Percentiles rank a stretch among this genome's conserved stretches.
phyloP scores from a whole-genome alignment of 257 asterid genomes.

The Anisodus tanguticus region DNA sequence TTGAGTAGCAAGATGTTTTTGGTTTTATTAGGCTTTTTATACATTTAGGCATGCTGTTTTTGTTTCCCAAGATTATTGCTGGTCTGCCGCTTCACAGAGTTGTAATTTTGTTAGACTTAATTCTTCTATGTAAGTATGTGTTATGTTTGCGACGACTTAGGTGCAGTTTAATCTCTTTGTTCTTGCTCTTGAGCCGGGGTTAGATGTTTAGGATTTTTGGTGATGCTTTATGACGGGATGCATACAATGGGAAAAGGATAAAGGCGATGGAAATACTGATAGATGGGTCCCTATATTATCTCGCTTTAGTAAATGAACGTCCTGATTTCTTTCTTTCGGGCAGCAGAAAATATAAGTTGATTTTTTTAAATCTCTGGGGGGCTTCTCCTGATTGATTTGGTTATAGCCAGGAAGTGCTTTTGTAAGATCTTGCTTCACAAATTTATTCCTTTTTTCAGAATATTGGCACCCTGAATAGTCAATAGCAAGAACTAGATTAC shows the following conservation, averaged over 20 bases:
- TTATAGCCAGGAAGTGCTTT: neutral
- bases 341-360: neutral
- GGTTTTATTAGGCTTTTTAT: neutral
- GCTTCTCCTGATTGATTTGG: neutral
- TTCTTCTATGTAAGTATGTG: neutral
- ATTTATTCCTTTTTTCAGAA: slow-evolving; percentile 13
- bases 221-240: slow-evolving; percentile 11
- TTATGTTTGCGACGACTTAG: neutral
- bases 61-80: neutral
- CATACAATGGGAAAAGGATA: neutral
- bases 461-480: neutral
- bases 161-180: neutral
- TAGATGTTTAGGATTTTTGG: neutral
- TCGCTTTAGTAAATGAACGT: neutral
- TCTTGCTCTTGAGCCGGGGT: slow-evolving; percentile 8
- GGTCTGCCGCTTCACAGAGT: slow-evolving; percentile 12
- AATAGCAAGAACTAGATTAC: neutral
- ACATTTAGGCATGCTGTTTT: neutral
- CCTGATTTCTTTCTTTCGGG: slow-evolving; percentile 9
- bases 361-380: neutral
- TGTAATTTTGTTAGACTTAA: neutral
- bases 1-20: slow-evolving; percentile 16
- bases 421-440: slow-evolving; percentile 24
- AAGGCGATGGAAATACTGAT: neutral
- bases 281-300: neutral